Conservation (phyloP, 2,329 filamentous ascomycete genomes). For the Cryphonectria carpinicola region DNA sequence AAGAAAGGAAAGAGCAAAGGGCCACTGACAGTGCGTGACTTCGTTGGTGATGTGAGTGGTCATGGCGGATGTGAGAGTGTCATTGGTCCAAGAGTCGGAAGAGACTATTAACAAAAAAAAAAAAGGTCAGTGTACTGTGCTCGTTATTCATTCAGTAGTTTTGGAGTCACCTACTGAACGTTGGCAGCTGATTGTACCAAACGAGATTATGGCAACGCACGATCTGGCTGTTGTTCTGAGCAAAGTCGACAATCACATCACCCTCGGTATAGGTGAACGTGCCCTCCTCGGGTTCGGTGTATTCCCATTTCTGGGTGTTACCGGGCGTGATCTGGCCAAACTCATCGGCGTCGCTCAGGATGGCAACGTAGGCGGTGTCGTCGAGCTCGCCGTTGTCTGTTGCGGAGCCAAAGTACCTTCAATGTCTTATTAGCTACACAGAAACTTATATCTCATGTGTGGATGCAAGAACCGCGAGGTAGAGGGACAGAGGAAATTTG, state of each 20-base stretch:
- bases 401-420: slow-evolving; percentile 65
- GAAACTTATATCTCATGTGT: too few relatives aligned
- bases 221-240: slow-evolving; percentile 52
- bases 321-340: slow-evolving; percentile 69
- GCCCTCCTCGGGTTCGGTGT: slow-evolving; percentile 59
- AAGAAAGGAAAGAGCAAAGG: not conserved
- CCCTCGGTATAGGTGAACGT: slow-evolving; percentile 62
- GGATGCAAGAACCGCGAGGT: not conserved
- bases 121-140: not conserved
- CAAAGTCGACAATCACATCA: slow-evolving; percentile 55
- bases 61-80: slow-evolving; percentile 56
- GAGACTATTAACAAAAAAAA: slow-evolving; percentile 18
- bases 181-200: slow-evolving; percentile 57
- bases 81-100: slow-evolving; percentile 57
- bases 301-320: slow-evolving; percentile 68
- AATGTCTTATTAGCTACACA: not conserved
- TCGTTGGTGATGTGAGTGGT: slow-evolving; percentile 64
- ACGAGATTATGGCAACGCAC: slow-evolving; percentile 66
- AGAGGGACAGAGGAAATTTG: not conserved
- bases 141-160: not conserved
- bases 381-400: slow-evolving; percentile 61
- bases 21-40: slow-evolving; percentile 50
- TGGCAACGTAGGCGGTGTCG: slow-evolving; percentile 58
- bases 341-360: slow-evolving; percentile 58
- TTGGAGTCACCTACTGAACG: too few relatives aligned